phyloP scores from a whole-genome alignment of 345 rosid genomes.

The Citrus reticulata region DNA sequence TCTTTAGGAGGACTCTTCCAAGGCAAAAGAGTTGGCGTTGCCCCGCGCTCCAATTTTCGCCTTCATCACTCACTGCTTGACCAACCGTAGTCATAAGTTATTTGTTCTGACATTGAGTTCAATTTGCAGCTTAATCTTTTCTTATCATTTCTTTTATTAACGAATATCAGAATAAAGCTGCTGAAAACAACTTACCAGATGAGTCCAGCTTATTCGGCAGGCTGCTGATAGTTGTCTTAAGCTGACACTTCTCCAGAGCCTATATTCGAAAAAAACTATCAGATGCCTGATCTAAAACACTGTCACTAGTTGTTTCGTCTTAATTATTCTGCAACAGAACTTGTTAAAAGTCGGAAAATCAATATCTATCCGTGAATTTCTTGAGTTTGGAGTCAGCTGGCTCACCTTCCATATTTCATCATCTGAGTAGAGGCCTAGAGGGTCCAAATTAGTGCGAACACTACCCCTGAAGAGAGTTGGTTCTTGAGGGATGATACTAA shows the following conservation, averaged over 20 bases:
- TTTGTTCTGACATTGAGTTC: neutral
- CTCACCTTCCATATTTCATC: constrained; percentile 79
- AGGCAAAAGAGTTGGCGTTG: constrained; percentile 74
- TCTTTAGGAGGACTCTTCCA: constrained; percentile 61
- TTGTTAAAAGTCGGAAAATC: neutral
- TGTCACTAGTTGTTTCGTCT: neutral
- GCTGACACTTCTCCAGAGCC: constrained; percentile 80
- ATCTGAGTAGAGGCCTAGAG: constrained; percentile 70
- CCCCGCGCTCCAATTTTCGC: constrained; percentile 87
- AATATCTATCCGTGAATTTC: neutral
- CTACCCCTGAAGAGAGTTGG: constrained; percentile 86
- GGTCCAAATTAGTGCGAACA: constrained; percentile 79
- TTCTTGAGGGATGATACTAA: constrained; percentile 97
- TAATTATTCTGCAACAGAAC: neutral
- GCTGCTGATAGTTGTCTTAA: constrained; percentile 50
- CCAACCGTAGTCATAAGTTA: neutral
- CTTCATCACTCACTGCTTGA: constrained; percentile 62
- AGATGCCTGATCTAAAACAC: neutral
- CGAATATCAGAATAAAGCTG: neutral
- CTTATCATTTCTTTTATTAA: too few relatives aligned
- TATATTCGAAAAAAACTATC: constrained; percentile 6
- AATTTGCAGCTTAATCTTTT: too few relatives aligned
- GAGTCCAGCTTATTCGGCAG: constrained; percentile 66
- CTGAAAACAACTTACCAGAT: constrained; percentile 30
- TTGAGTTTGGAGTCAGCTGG: neutral